phyloP scores from a whole-genome alignment of 441 rosid species.

The Aleurites moluccanus region DNA sequence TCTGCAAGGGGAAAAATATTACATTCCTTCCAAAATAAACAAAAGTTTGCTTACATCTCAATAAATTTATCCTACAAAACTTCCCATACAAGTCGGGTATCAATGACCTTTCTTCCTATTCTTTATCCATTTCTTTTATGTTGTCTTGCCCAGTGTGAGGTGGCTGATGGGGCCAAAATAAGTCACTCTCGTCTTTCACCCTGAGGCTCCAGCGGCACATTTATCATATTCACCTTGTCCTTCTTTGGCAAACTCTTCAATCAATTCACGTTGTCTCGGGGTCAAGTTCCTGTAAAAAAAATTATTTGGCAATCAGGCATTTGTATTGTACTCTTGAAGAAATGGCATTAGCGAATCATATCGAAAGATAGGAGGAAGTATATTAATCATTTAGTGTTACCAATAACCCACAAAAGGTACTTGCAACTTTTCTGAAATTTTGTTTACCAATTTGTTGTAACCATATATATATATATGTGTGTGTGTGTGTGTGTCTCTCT shows the following conservation, averaged over 20 bases:
- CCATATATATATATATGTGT: too few relatives aligned
- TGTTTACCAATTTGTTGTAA: too few relatives aligned
- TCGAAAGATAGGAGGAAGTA: background rate
- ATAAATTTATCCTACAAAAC: constrained; percentile 31
- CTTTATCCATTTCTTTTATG: background rate
- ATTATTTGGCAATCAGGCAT: background rate
- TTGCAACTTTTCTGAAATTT: background rate
- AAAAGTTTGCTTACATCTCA: constrained; percentile 13
- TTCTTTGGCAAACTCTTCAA: constrained; percentile 93
- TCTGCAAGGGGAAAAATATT: constrained; percentile 4
- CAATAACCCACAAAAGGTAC: background rate
- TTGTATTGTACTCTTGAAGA: background rate
- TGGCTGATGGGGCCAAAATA: background rate
- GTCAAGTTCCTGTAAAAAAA: constrained; percentile 71
- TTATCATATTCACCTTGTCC: constrained; percentile 73
- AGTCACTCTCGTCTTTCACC: constrained; percentile 34
- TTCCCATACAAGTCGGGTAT: constrained; percentile 16
- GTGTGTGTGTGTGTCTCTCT: too few relatives aligned
- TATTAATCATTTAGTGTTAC: background rate
- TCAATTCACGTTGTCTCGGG: constrained; percentile 82
- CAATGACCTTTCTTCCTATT: constrained; percentile 13
- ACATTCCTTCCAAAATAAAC: constrained; percentile 16
- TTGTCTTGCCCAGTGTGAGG: background rate
- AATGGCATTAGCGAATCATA: constrained; percentile 4
- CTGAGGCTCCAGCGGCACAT: constrained; percentile 80